Base-by-base conservation (phyloP, 139 green algal genomes). In the Spirogloea muscicola region DNA sequence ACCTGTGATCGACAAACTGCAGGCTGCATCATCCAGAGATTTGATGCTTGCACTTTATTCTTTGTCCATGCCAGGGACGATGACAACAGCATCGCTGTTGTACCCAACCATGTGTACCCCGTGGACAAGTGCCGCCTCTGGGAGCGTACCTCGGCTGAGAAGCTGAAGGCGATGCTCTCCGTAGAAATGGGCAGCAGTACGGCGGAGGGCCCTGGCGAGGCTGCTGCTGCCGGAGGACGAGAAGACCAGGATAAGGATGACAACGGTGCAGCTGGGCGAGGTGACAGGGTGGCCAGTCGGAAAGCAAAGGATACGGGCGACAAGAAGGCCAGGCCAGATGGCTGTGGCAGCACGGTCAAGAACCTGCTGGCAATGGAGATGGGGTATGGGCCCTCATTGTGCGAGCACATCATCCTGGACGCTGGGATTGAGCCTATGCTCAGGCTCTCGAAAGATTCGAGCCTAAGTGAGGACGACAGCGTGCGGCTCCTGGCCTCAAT, bases 51-150 rank as follows among this genome's bases (percentile, higher is more conserved):
- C n/a, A n/a, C n/a, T n/a, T n/a, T n/a, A n/a, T n/a, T n/a, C n/a
- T n/a, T n/a, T n/a, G n/a, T n/a, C n/a, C n/a, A n/a, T n/a, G n/a
- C 43, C 65, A 41, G 90, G 2, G 93, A 98, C 66, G 93, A 97
- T 62, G 88, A 84, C 43, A 91, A 90, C 72, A 88, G 87, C 0
- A 44, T 95, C 6, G 85, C 87, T 44, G 90, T 94, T 64, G 88
- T 94, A 85, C 61, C 87, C 0, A 77, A 84, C 3, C 86, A 91
- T 60, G 76, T 75, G 21, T 95, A 95, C 73, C 89, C 90, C 29
- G 72, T 94, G 34, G 16, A 70, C n/a, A 40, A 40, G 9, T 63
- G 58, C 38, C 58, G 77, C 25, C 36, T 41, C 34, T 25, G 78
- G 21, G 33, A 78, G 21, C 44, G 25, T 13, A 49, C 69, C 34